Evolutionary conservation across 176 grass and related monocot species (phyloP).

Genomic region (Echinochloa phyllopogon): DNA sequence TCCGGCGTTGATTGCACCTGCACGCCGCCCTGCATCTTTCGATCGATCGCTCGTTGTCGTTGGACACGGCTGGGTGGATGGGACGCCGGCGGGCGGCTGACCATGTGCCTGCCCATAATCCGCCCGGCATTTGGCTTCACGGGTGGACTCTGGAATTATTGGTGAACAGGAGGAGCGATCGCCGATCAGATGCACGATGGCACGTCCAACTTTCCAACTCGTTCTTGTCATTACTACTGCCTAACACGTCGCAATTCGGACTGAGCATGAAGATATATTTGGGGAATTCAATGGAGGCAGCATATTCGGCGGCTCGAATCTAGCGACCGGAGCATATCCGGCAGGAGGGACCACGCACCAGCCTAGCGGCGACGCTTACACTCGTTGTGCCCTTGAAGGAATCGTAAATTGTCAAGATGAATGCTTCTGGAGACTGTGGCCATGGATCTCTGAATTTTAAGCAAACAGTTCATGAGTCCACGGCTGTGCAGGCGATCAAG

Average conservation of each 20-base stretch:
- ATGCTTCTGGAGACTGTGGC: too few relatives aligned
- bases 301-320: slow-evolving; percentile 19
- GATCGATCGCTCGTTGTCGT: background rate
- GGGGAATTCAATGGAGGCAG: background rate
- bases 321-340: slow-evolving; percentile 23
- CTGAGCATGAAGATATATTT: background rate
- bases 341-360: too few relatives aligned
- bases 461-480: too few relatives aligned
- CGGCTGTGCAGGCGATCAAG: too few relatives aligned
- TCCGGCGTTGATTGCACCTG: slow-evolving; percentile 4
- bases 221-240: background rate
- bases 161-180: background rate
- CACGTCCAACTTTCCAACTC: background rate
- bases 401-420: too few relatives aligned
- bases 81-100: background rate
- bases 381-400: background rate
- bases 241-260: background rate
- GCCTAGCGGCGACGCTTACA: background rate
- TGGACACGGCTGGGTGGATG: background rate
- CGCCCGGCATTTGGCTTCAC: background rate
- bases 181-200: too few relatives aligned
- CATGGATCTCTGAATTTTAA: too few relatives aligned
- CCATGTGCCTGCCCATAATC: slow-evolving; percentile 17
- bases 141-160: background rate
- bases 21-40: background rate